phyloP scores from a whole-genome alignment of 129 eudicot species.

The Glebionis coronaria region DNA sequence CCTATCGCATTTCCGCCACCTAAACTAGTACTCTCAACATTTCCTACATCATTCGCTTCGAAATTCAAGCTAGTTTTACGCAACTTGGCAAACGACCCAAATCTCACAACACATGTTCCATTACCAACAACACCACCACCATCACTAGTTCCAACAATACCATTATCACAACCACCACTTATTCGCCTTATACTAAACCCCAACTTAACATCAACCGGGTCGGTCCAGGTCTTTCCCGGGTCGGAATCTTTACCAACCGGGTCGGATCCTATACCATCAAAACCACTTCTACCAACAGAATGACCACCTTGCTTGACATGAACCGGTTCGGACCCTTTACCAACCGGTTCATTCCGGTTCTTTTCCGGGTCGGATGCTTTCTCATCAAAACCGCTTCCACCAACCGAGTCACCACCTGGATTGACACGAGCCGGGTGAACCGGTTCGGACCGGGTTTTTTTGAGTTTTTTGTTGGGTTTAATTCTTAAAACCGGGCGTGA shows the following conservation, averaged over 20 bases:
- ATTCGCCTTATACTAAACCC: slow-evolving; percentile 41
- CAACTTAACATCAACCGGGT: no score
- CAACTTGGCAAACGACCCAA: slow-evolving; percentile 37
- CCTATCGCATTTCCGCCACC: background rate
- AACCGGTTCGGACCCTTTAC: no score
- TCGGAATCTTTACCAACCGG: background rate
- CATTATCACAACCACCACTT: slow-evolving; percentile 6
- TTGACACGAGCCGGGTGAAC: background rate
- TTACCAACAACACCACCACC: slow-evolving; percentile 34
- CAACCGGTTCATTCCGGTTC: no score
- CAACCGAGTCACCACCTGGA: rapidly evolving
- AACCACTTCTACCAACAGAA: no score
- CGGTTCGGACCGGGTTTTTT: slow-evolving; percentile 19
- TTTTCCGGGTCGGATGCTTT: no score
- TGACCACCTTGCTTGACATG: no score
- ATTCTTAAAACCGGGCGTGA: slow-evolving; percentile 47
- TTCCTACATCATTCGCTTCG: slow-evolving; percentile 30
- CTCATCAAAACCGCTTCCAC: no score
- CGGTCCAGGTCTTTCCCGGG: no score
- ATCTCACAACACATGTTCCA: slow-evolving; percentile 33
- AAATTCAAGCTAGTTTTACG: slow-evolving; percentile 38
- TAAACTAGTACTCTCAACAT: background rate
- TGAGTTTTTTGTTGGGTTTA: slow-evolving; percentile 39
- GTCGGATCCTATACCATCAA: background rate
- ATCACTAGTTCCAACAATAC: slow-evolving; percentile 2